Conservation (phyloP, 1,139 yeast genomes). For the Petasospora rhodanensis region DNA sequence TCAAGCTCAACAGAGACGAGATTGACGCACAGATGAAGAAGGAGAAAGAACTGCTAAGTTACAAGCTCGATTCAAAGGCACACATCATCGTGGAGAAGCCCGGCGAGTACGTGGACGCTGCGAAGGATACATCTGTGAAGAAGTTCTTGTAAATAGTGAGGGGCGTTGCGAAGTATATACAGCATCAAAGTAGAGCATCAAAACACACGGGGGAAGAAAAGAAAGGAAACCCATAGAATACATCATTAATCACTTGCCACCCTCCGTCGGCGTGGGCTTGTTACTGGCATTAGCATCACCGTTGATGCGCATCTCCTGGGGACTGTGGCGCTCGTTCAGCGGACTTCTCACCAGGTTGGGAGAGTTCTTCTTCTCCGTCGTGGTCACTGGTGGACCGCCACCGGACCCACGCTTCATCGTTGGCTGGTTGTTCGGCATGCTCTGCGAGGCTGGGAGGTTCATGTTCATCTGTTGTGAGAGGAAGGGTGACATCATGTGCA, state of each 20-base stretch:
- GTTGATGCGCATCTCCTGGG: too few species aligned
- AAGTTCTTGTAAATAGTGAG: conserved; percentile 34
- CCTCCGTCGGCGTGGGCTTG: too few species aligned
- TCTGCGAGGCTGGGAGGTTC: conserved; percentile 14
- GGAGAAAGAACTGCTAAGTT: conserved; percentile 27
- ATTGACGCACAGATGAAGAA: conserved; percentile 14
- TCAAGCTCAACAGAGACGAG: conserved; percentile 5
- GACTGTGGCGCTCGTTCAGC: too few species aligned
- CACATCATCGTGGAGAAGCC: conserved; percentile 33
- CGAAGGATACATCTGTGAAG: conserved; percentile 29
- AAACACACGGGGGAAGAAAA: too few species aligned
- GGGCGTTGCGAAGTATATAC: too few species aligned
- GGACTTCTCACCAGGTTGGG: too few species aligned
- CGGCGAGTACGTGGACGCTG: conserved; percentile 32
- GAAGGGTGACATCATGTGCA: conserved; percentile 15
- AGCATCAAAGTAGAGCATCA: too few species aligned
- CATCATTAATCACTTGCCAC: too few species aligned
- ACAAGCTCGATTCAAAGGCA: conserved; percentile 27
- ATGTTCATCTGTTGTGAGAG: conserved; percentile 13
- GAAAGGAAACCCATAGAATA: too few species aligned
- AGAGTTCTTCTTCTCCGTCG: too few species aligned
- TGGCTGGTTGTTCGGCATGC: conserved; percentile 20
- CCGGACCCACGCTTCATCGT: conserved; percentile 2
- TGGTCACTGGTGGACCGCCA: conserved; percentile 13
- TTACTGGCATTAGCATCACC: too few species aligned